A percentile compares a stretch with the other conserved stretches of the same genome.
These are phyloP conservation scores for Termitomyces heimii DNA, from an alignment of 768 basidiomycete genomes.

Conservation along the genomic window DNA sequence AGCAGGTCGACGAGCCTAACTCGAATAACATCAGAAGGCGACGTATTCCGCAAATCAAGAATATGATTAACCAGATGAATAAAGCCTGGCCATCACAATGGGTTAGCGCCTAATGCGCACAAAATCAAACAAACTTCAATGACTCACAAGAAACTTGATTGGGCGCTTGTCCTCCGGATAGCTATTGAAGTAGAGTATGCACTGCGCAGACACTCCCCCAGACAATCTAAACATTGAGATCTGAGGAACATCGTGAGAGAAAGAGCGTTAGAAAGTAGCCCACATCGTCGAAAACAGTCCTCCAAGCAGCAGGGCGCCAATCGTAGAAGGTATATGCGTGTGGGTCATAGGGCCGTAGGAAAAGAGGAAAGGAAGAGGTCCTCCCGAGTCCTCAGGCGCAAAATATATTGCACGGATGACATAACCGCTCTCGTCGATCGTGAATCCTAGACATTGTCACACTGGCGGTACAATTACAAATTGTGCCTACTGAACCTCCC, in stretches of 20 bases:
- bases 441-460: background rate
- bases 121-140: background rate
- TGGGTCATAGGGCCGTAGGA: background rate
- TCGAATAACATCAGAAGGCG: background rate
- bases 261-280: background rate
- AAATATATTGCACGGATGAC: background rate
- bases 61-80: background rate
- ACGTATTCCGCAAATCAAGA: background rate
- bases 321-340: slow-evolving; percentile 3
- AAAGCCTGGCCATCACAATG: background rate
- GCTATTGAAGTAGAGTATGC: slow-evolving; percentile 4
- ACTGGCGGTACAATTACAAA: background rate
- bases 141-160: slow-evolving; percentile 8
- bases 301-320: slow-evolving; percentile 10
- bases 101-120: background rate
- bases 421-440: background rate
- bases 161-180: slow-evolving; percentile 4
- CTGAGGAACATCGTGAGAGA: background rate
- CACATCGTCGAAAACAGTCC: slow-evolving; percentile 10
- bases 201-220: slow-evolving; percentile 7
- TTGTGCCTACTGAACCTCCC: background rate
- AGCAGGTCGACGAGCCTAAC: slow-evolving; percentile 2
- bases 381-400: background rate
- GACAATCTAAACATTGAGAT: slow-evolving; percentile 3
- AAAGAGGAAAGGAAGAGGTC: background rate